These are phyloP conservation scores for Ganoderma lucidum DNA, from an alignment of 1,284 basidiomycete species.

Conservation along the genomic window DNA sequence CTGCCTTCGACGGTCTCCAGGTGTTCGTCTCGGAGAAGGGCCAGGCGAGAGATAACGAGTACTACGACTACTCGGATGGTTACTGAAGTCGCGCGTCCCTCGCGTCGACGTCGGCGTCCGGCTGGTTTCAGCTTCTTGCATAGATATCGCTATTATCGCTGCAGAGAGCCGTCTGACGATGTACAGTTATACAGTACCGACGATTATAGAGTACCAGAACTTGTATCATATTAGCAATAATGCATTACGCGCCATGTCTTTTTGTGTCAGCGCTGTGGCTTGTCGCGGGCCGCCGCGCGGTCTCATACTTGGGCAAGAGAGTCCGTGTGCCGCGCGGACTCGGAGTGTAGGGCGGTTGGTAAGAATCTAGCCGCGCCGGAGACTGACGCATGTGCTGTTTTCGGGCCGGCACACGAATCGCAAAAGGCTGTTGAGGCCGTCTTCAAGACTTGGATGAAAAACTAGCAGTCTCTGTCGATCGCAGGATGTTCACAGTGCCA, in stretches of 20 bases:
- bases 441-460: background rate
- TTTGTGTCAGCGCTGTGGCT: background rate
- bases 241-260: background rate
- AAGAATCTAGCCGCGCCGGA: background rate
- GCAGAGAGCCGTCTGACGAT: no score
- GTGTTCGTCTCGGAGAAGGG: constrained; percentile 53
- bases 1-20: constrained; percentile 74
- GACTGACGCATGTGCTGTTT: constrained; percentile 3
- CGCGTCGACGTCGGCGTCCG: background rate
- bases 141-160: background rate
- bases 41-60: constrained; percentile 55
- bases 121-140: background rate
- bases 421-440: background rate
- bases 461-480: background rate
- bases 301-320: background rate
- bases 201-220: background rate
- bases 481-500: background rate
- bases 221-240: background rate
- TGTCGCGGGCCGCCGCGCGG: background rate
- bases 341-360: background rate
- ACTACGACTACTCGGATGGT: constrained; percentile 40
- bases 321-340: background rate
- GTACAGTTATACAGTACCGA: background rate
- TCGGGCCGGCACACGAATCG: background rate
- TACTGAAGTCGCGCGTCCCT: background rate